Evolutionary conservation across 139 green algal genomes (phyloP), one percentile per base, ranked within the genome.

Genomic region (Asterochloris erici): DNA sequence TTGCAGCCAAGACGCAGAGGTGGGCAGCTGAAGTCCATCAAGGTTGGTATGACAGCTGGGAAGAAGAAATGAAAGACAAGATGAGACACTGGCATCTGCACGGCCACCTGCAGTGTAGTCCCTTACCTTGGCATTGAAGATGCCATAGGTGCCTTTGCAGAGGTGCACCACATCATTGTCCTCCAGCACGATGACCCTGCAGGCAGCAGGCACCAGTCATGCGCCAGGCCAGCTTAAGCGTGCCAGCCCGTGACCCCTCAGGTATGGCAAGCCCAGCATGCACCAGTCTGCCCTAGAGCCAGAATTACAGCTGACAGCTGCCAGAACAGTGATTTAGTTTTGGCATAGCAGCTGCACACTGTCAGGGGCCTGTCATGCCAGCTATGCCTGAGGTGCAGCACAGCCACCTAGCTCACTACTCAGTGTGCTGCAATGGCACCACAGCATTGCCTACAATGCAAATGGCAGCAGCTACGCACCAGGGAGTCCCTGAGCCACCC

Each of bases 131-230:
- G 66, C 75, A 86, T 97, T 97, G 89, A 92, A 96, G 63, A 97
- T 91, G 71, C 85, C 89, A 82, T 95, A 95, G 73, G 90, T 89
- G 38, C 89, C 92, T 11, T 82, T 75, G 74, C 82, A 83, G 75
- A 97, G 82, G 89, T 98, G 95, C 80, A 98, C 83, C 62, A 99
- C 89, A 83, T 99, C 96, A 74, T 97, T 95, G 90, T 99, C 96
- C 86, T 99, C 96, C 81, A 99, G 86, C 81, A 97, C 91, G 63
- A 98, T 89, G 29, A 98, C 93, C 86, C 89, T 93, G 63, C 78
- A 82, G 23, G 17, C 17, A 71, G 66, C 19, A 4, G 38, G 1
- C 66, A 71, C 21, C 66, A 12, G 66, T 71, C 19, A 24, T 71
- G 17, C 19, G 66, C 66, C 17, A 24, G 66, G 2, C 66, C 66